Percentiles rank a stretch among this genome's conserved stretches.
Conservation (phyloP, 805 yeast species). For the Blastobotrys parvus region DNA sequence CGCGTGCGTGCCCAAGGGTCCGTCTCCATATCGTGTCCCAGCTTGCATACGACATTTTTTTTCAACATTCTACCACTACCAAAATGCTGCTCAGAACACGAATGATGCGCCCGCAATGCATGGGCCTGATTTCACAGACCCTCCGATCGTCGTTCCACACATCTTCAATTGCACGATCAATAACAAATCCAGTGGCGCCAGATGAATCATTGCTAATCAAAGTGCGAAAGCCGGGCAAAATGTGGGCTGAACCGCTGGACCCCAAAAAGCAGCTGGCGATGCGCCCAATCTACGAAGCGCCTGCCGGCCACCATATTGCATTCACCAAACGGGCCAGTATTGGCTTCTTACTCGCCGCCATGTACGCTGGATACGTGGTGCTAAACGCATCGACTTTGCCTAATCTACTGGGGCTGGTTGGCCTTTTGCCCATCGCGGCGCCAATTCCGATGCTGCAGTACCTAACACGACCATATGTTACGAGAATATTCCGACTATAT, state of each 20-base stretch:
- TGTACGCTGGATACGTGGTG: slow-evolving; percentile 54
- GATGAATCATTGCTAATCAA: slow-evolving; percentile 34
- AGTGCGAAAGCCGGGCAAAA: slow-evolving; percentile 35
- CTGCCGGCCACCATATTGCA: slow-evolving; percentile 52
- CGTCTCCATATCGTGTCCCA: too few species aligned
- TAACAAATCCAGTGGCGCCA: slow-evolving; percentile 27
- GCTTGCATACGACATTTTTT: too few species aligned
- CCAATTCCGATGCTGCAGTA: slow-evolving; percentile 53
- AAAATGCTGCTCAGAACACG: too few species aligned
- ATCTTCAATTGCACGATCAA: slow-evolving; percentile 3
- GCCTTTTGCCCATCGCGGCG: slow-evolving; percentile 37
- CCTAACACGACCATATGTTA: slow-evolving; percentile 57
- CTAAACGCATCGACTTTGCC: slow-evolving; percentile 33
- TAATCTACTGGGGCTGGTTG: slow-evolving; percentile 38
- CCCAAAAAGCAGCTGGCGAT: slow-evolving; percentile 46
- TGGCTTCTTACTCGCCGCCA: slow-evolving; percentile 52
- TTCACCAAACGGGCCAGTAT: slow-evolving; percentile 53
- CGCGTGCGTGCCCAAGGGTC: too few species aligned
- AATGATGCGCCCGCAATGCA: too few species aligned
- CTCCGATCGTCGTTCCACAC: slow-evolving; percentile 10
- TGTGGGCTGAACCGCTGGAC: slow-evolving; percentile 41
- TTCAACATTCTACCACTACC: too few species aligned
- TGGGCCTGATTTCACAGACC: too few species aligned
- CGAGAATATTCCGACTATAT: slow-evolving; percentile 63
- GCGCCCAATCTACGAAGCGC: slow-evolving; percentile 56